Conservation (phyloP, 805 yeast genomes). For the Ogataea sp. region DNA sequence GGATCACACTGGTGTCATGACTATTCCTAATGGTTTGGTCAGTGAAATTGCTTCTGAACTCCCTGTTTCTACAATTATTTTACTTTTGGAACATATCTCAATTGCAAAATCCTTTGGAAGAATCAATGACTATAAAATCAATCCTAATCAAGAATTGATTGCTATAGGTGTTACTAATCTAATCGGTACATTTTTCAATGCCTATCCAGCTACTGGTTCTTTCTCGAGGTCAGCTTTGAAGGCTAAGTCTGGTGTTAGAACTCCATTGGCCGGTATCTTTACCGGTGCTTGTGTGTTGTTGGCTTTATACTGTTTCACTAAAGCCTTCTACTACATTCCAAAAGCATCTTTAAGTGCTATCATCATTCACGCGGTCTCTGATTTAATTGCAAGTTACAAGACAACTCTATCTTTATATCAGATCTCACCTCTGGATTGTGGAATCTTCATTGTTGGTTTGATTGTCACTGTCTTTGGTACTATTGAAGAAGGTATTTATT, state of each 20-base stretch:
- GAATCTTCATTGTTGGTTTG: constrained; percentile 66
- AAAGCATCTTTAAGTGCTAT: constrained; percentile 82
- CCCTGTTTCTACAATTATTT: constrained; percentile 78
- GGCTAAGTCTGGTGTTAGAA: constrained; percentile 90
- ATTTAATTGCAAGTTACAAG: constrained; percentile 64
- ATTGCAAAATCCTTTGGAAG: constrained; percentile 92
- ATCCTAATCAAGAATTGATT: constrained; percentile 88
- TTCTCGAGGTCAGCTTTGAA: constrained; percentile 92
- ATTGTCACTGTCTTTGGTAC: constrained; percentile 68
- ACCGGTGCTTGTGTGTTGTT: constrained; percentile 84
- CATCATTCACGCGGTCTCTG: constrained; percentile 90
- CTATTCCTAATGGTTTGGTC: constrained; percentile 51
- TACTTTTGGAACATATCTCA: constrained; percentile 87
- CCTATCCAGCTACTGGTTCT: constrained; percentile 95
- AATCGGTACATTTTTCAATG: constrained; percentile 85
- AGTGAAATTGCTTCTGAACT: constrained; percentile 62
- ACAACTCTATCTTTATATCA: constrained; percentile 65
- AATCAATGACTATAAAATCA: constrained; percentile 80
- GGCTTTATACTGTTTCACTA: constrained; percentile 78
- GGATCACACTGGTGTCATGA: constrained; percentile 65
- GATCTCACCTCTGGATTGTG: constrained; percentile 64
- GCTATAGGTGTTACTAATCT: constrained; percentile 91
- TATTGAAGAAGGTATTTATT: constrained; percentile 86
- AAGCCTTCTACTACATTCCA: constrained; percentile 82
- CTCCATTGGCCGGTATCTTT: constrained; percentile 87